A percentile compares a stretch with the other conserved stretches of the same genome.
Evolutionary conservation across 352 stramenopile genomes (phyloP).

Genomic region (Phytopythium helicoides): DNA sequence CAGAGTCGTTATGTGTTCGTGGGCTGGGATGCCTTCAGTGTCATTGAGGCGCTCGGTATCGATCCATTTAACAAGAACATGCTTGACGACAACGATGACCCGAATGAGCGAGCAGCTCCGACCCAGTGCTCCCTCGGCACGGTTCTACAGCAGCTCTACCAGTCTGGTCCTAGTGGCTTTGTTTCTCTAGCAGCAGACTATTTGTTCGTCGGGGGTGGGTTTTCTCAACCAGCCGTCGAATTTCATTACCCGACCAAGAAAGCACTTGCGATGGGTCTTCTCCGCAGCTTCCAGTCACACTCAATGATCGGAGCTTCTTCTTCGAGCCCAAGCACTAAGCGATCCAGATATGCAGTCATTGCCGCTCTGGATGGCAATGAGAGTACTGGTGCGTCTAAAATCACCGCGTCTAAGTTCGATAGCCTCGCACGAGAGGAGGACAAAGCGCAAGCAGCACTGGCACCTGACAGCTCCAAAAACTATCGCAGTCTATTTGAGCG

Average conservation of each 20-base stretch:
- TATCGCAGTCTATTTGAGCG: constrained; percentile 50
- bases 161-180: constrained; percentile 46
- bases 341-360: background rate
- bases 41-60: constrained; percentile 36
- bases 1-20: constrained; percentile 49
- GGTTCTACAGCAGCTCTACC: constrained; percentile 44
- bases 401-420: background rate
- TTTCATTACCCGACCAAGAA: constrained; percentile 37
- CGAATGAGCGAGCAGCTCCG: background rate
- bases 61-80: constrained; percentile 30
- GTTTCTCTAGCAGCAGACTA: constrained; percentile 46
- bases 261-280: constrained; percentile 30
- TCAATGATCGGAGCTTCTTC: background rate
- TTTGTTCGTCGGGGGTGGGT: constrained; percentile 39
- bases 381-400: background rate
- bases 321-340: background rate
- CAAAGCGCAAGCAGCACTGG: constrained; percentile 8
- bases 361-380: background rate
- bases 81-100: constrained; percentile 13
- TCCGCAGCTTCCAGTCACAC: constrained; percentile 9
- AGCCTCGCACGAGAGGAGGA: background rate
- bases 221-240: constrained; percentile 23
- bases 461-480: no score
- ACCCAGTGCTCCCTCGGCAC: constrained; percentile 18
- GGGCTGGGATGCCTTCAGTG: constrained; percentile 41